Conservation (phyloP, 306 rosid species). For the Casuarina cunninghamiana region DNA sequence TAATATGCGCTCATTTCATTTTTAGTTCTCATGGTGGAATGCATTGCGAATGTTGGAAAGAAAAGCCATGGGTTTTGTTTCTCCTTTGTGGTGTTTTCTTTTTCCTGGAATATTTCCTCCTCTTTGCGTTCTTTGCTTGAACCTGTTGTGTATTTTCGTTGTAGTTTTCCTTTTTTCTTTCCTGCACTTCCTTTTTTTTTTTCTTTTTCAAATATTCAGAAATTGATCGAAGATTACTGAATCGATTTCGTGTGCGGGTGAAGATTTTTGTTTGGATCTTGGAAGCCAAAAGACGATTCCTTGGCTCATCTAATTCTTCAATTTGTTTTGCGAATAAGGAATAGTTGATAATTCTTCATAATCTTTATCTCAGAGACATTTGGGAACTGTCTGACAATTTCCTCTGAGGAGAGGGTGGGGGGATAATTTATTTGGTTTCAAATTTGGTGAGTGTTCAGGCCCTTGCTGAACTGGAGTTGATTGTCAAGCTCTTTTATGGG, state of each 20-base stretch:
- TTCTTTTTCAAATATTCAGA: neutral
- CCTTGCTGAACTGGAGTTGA: neutral
- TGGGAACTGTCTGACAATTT: neutral
- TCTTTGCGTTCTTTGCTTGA: neutral
- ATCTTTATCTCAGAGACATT: neutral
- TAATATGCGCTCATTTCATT: constrained; percentile 23
- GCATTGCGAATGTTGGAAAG: constrained; percentile 16
- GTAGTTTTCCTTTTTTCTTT: neutral
- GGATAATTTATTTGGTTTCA: neutral
- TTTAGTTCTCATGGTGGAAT: constrained; percentile 10
- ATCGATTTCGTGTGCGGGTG: neutral
- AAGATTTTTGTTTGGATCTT: neutral
- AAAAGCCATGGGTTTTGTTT: neutral
- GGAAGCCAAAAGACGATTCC: neutral
- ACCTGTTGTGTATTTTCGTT: neutral
- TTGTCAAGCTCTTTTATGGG: neutral
- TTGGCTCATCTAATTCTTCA: neutral
- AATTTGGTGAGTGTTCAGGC: neutral
- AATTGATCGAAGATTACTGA: neutral
- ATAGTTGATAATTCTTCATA: neutral
- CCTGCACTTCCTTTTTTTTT: neutral
- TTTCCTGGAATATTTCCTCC: neutral
- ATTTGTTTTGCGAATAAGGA: neutral
- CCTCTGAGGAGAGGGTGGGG: neutral
- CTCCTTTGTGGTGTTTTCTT: neutral